phyloP scores from a whole-genome alignment of 2,329 filamentous ascomycete species.

The Celoporthe dispersa region DNA sequence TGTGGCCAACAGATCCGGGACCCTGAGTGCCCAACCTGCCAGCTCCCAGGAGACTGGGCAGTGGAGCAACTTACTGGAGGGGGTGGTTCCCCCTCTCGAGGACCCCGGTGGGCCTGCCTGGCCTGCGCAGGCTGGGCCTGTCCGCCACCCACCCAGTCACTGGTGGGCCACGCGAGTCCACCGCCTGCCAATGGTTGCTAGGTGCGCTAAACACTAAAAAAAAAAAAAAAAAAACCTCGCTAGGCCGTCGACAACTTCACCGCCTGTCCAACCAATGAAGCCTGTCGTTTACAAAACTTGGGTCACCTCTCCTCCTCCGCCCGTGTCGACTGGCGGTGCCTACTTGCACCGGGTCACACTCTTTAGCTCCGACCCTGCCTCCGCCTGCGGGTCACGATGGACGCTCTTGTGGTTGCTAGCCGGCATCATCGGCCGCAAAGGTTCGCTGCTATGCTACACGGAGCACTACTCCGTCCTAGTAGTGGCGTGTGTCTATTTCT shows the following conservation, averaged over 20 bases:
- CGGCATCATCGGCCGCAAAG: constrained; percentile 7
- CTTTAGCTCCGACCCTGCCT: not conserved
- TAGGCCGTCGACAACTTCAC: constrained; percentile 25
- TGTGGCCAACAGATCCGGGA: constrained; percentile 11
- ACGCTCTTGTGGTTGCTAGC: constrained; percentile 8
- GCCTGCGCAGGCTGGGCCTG: not conserved
- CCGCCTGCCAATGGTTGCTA: constrained; percentile 21
- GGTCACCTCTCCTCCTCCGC: not conserved
- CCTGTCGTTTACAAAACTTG: constrained; percentile 7
- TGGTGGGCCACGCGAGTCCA: constrained; percentile 20
- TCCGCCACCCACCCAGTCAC: constrained; percentile 6
- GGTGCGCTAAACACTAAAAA: constrained; percentile 16
- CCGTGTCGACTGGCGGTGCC: not conserved
- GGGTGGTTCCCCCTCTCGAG: not conserved
- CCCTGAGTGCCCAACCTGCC: constrained; percentile 9
- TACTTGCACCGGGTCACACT: not conserved
- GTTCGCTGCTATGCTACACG: not conserved
- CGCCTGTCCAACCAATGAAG: constrained; percentile 30
- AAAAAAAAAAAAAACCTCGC: constrained; percentile 19
- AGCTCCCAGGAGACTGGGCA: constrained; percentile 2
- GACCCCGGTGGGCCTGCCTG: not conserved
- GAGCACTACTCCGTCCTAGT: not conserved
- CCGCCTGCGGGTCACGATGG: not conserved
- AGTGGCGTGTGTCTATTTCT: not conserved
- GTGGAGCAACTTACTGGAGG: not conserved